phyloP scores from a whole-genome alignment of 805 yeast genomes.

The Saturnispora dispora region DNA sequence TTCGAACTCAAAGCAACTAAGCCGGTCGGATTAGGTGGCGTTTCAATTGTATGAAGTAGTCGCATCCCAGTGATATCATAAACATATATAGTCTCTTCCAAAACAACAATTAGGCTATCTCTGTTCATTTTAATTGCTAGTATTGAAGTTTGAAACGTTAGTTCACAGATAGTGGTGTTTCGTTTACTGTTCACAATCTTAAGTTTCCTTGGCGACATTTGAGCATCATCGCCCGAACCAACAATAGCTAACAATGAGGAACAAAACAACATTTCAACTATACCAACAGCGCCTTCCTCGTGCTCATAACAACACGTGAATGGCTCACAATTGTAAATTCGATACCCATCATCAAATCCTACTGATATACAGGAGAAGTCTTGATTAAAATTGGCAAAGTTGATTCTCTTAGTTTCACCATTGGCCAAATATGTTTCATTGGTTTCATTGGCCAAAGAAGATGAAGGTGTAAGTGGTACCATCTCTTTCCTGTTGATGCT shows the following conservation, averaged over 20 bases:
- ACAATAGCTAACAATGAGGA: constrained; percentile 82
- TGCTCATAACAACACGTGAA: constrained; percentile 62
- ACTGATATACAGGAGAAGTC: constrained; percentile 77
- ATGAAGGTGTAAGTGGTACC: constrained; percentile 1
- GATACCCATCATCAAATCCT: constrained; percentile 58
- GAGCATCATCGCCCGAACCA: constrained; percentile 69
- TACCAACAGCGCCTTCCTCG: constrained; percentile 47
- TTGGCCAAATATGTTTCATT: background rate
- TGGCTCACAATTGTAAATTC: constrained; percentile 83
- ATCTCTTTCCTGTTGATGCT: background rate
- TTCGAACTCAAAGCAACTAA: constrained; percentile 52
- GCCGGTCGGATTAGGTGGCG: constrained; percentile 49
- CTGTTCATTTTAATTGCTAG: constrained; percentile 74
- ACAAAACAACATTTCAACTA: constrained; percentile 85
- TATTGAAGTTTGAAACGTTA: constrained; percentile 78
- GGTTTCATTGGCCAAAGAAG: background rate
- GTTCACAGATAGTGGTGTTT: constrained; percentile 67
- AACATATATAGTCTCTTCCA: constrained; percentile 76
- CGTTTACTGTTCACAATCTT: constrained; percentile 75
- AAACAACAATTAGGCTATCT: constrained; percentile 69
- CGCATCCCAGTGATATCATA: constrained; percentile 89
- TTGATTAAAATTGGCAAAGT: constrained; percentile 69
- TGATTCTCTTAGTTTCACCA: constrained; percentile 4
- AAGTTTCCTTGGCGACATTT: constrained; percentile 72
- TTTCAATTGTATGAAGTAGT: constrained; percentile 65